Evolutionary conservation across 177 flowering plant species (phyloP).

Genomic region (Vitis hybrid): DNA sequence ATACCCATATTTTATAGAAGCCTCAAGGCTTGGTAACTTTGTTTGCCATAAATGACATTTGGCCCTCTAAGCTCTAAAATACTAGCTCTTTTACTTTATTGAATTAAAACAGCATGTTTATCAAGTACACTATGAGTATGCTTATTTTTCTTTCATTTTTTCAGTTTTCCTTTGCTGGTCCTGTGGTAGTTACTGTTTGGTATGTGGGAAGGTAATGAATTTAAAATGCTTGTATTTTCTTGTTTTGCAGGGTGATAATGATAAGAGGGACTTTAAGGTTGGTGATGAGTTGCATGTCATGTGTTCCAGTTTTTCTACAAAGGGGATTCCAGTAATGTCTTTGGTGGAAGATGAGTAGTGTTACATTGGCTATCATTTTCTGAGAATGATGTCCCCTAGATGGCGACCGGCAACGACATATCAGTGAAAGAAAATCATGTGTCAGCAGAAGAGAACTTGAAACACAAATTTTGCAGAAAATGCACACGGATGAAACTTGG

Average conservation of each 20-base stretch:
- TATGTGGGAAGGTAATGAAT: constrained; percentile 35
- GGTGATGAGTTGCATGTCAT: constrained; percentile 66
- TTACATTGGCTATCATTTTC: neutral
- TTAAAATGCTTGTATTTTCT: too few species aligned
- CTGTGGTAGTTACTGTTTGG: neutral
- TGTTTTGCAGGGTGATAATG: constrained; percentile 12
- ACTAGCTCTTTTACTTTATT: too few species aligned
- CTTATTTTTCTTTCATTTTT: too few species aligned
- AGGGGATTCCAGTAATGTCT: constrained; percentile 80
- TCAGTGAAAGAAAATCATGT: neutral
- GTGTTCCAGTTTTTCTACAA: constrained; percentile 70
- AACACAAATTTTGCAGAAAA: neutral
- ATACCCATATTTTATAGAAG: too few species aligned
- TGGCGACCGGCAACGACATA: neutral
- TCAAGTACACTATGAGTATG: too few species aligned
- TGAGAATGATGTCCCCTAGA: neutral
- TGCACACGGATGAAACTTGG: neutral
- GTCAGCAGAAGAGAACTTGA: neutral
- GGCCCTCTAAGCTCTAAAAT: too few species aligned
- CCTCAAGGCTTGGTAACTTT: too few species aligned
- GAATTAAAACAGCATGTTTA: too few species aligned
- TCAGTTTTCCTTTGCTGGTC: neutral
- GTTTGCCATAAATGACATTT: too few species aligned
- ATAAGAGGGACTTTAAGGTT: constrained; percentile 43
- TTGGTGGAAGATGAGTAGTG: constrained; percentile 40